Percentiles rank a stretch among this genome's conserved stretches.
These are phyloP conservation scores for Peltaster fructicola DNA, from an alignment of 2,329 filamentous ascomycete genomes.

Conservation along the genomic window DNA sequence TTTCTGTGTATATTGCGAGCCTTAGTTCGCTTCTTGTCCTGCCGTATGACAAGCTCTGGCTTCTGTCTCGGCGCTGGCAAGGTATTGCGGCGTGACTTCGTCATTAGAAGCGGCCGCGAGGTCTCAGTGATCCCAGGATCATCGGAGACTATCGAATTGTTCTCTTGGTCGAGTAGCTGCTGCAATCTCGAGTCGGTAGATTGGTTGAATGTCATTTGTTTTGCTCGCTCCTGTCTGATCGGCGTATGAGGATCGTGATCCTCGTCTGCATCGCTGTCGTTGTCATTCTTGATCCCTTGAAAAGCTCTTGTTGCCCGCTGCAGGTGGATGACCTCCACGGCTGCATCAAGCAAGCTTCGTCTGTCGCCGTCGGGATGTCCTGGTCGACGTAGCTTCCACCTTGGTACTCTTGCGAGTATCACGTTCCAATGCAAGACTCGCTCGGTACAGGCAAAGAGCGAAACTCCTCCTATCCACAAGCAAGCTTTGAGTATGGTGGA, in stretches of 20 bases:
- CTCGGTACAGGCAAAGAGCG: conserved; percentile 54
- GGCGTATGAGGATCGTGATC: conserved; percentile 15
- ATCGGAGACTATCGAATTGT: too few relatives aligned
- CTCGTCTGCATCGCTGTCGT: conserved; percentile 32
- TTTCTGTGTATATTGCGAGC: too few relatives aligned
- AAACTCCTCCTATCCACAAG: conserved; percentile 47
- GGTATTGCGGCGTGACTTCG: conserved; percentile 11
- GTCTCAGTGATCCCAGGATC: too few relatives aligned
- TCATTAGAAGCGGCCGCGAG: too few relatives aligned
- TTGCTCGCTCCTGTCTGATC: conserved; percentile 9
- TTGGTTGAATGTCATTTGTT: too few relatives aligned
- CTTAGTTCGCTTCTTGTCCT: too few relatives aligned
- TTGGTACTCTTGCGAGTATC: conserved; percentile 69
- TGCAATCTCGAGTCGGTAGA: too few relatives aligned
- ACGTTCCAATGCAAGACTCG: conserved; percentile 70
- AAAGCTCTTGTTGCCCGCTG: conserved; percentile 14
- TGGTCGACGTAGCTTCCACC: conserved; percentile 64
- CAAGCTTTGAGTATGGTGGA: conserved; percentile 25
- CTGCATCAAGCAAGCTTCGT: conserved; percentile 25
- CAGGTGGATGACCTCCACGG: conserved; percentile 21
- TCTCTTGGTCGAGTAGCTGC: too few relatives aligned
- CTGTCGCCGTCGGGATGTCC: conserved; percentile 25
- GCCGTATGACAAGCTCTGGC: conserved; percentile 1
- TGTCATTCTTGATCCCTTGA: conserved; percentile 5
- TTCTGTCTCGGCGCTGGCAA: conserved; percentile 8